phyloP scores from a whole-genome alignment of 179 eudicot species.

The Patellifolia procumbens region DNA sequence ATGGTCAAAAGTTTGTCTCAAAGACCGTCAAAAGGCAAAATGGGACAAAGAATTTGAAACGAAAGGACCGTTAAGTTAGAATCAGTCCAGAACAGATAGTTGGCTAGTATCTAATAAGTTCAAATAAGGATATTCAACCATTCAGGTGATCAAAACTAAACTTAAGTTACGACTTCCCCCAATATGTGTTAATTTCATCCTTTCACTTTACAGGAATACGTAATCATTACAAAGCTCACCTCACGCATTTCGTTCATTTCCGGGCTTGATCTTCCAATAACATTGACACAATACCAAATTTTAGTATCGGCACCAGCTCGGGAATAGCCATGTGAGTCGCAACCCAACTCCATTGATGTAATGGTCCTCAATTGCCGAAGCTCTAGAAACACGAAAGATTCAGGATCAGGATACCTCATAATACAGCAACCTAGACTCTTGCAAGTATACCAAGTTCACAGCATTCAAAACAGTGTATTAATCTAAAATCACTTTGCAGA shows the following conservation, averaged over 20 bases:
- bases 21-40: no score
- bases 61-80: no score
- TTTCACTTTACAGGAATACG: background rate
- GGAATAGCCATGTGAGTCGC: conserved; percentile 78
- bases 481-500: no score
- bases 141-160: no score
- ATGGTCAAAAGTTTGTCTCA: no score
- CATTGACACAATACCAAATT: conserved; percentile 86
- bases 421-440: conserved; percentile 3
- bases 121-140: no score
- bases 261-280: conserved; percentile 76
- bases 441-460: background rate
- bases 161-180: background rate
- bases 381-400: conserved; percentile 43
- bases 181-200: background rate
- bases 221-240: conserved; percentile 50
- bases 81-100: no score
- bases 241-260: conserved; percentile 84
- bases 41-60: no score
- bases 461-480: background rate
- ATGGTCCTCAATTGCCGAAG: conserved; percentile 87
- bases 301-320: conserved; percentile 64
- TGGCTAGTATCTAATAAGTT: no score
- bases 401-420: background rate
- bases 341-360: conserved; percentile 87